Conservation (phyloP, 768 basidiomycete species). For the Exsudoporus frostii region DNA sequence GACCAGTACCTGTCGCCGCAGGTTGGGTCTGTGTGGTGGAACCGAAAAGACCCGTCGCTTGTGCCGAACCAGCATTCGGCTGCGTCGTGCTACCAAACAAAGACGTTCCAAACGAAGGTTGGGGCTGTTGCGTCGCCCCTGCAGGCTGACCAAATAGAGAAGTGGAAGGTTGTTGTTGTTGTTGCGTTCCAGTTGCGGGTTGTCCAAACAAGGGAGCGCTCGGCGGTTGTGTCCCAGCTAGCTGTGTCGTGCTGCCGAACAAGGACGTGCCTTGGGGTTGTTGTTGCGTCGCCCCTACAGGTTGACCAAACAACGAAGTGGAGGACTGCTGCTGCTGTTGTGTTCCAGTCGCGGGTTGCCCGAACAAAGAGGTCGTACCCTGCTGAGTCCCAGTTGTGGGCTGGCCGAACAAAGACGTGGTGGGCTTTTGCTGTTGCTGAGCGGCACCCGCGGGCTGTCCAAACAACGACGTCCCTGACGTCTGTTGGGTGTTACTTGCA, state of each 20-base stretch:
- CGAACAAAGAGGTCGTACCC: constrained; percentile 18
- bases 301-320: constrained; percentile 38
- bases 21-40: constrained; percentile 21
- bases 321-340: constrained; percentile 37
- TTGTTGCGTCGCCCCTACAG: constrained; percentile 19
- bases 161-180: constrained; percentile 32
- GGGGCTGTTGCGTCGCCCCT: constrained; percentile 22
- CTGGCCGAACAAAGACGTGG: constrained; percentile 31
- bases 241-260: constrained; percentile 26
- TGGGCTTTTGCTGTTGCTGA: constrained; percentile 27
- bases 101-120: constrained; percentile 30
- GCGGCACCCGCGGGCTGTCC: constrained; percentile 31
- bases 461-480: constrained; percentile 33
- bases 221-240: constrained; percentile 10
- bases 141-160: constrained; percentile 39
- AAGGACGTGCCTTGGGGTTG: constrained; percentile 26
- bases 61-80: constrained; percentile 11
- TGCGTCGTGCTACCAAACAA: constrained; percentile 28
- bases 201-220: constrained; percentile 27
- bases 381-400: constrained; percentile 16
- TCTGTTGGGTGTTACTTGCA: constrained; percentile 29
- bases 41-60: constrained; percentile 19
- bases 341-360: constrained; percentile 31
- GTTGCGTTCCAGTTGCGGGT: constrained; percentile 32
- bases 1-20: constrained; percentile 5